Evolutionary conservation across 441 rosid genomes (phyloP).

Genomic region (Pelargonium australe): DNA sequence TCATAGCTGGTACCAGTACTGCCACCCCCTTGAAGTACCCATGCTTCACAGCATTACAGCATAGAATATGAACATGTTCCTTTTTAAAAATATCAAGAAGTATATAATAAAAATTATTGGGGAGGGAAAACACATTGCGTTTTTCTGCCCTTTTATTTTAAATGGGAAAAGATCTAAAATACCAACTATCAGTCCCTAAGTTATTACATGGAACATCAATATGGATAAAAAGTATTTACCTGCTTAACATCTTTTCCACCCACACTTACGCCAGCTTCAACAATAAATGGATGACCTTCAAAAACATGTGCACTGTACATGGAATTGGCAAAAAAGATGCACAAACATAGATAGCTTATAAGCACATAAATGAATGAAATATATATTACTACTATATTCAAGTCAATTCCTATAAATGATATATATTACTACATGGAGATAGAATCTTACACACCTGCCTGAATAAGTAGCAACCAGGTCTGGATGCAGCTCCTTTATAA

Average conservation of each 20-base stretch:
- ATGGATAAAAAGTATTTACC: slow-evolving; percentile 30
- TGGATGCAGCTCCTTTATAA: slow-evolving; percentile 96
- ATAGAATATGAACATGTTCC: not conserved
- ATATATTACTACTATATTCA: not conserved
- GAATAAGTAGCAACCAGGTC: slow-evolving; percentile 97
- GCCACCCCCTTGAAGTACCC: too few species aligned
- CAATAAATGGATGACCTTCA: slow-evolving; percentile 96
- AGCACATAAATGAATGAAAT: not conserved
- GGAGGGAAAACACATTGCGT: not conserved
- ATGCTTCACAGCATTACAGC: too few species aligned
- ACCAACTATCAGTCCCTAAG: not conserved
- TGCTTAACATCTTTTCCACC: slow-evolving; percentile 97
- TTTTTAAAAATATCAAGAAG: not conserved
- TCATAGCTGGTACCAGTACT: too few species aligned
- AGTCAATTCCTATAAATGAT: not conserved
- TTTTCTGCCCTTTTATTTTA: not conserved
- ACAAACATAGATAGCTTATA: not conserved
- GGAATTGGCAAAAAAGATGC: slow-evolving; percentile 21
- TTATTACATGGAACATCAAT: not conserved
- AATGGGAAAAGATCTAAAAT: not conserved
- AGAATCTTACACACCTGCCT: slow-evolving; percentile 62
- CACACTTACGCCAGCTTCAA: slow-evolving; percentile 96
- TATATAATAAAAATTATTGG: not conserved
- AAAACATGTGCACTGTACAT: slow-evolving; percentile 89
- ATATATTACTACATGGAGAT: not conserved